Base-by-base conservation (phyloP, 2,329 filamentous ascomycete genomes). In the Claviceps sp. region DNA sequence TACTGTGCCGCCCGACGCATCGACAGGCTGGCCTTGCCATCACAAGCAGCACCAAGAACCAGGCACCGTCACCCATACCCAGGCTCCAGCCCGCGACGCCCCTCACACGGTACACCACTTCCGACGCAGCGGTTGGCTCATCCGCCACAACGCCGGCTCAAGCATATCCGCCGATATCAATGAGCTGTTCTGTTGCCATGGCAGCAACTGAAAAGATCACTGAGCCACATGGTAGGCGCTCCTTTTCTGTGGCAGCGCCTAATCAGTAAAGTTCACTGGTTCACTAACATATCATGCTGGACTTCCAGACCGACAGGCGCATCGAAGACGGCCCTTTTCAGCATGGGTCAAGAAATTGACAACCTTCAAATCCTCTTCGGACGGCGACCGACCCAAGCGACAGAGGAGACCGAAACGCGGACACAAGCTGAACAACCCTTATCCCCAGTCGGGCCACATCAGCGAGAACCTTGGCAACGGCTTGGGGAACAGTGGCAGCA, bases 291-390 rank as follows among this genome's bases (percentile, higher is more conserved):
- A 3, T 11, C 47, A 44, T 20, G 11, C 22, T 44, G 47, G n/a
- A 17, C 20, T 9, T 56, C 59, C 68, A 89, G 85, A 89, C 66
- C 79, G 82, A 58, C 75, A 77, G 58, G 59, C 69, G 62, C 79
- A 78, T 60, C 85, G 88, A 58, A 84, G 89, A 60, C 82, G 87
- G 57, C 91, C 90, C 23, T 97, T 97, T 65, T 80, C 90, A 46
- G 87, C 83, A 59, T 94, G 91, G 86, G 88, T 98, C 74, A 95
- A 90, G 75, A 90, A 90, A 63, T 79, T 97, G 52, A 83, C 89
- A 55, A 91, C 85, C 66, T 84, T 95, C 69, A 96, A 95, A 68
- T 76, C 72, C 52, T 83, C 82, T 4, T 85, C 83, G 36, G 80
- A 78, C 56, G 76, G 80, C 54, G 74, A 74, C 43, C 59, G 68